Evolutionary conservation across 495 filamentous ascomycete species (phyloP).

Genomic region (Usnea hakonensis): DNA sequence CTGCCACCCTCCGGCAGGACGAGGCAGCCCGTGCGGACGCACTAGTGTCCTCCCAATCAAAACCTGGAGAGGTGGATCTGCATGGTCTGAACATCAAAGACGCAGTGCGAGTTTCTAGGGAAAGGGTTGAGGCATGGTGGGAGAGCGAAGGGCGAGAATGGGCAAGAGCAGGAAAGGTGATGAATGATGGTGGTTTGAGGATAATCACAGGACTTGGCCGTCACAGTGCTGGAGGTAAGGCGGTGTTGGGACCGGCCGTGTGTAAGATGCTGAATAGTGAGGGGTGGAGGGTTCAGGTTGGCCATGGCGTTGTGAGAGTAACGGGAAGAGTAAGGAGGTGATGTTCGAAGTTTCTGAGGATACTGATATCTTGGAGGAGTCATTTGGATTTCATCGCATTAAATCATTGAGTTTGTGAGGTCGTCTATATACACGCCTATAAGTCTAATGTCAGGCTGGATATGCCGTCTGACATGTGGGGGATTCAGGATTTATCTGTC

Average conservation of each 20-base stretch:
- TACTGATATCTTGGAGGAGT: not conserved
- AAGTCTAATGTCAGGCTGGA: not conserved
- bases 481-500: not conserved
- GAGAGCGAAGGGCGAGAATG: conserved; percentile 48
- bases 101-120: conserved; percentile 64
- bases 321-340: conserved; percentile 39
- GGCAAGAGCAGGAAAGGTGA: conserved; percentile 28
- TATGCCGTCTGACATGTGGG: not conserved
- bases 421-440: not conserved
- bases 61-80: conserved; percentile 55
- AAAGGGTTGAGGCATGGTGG: conserved; percentile 73
- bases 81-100: conserved; percentile 78
- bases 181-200: conserved; percentile 40
- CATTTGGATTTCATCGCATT: not conserved
- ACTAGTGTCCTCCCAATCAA: conserved; percentile 55
- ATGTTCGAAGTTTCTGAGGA: conserved; percentile 1
- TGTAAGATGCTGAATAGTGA: conserved; percentile 63
- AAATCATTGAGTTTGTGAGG: not conserved
- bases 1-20: conserved; percentile 31
- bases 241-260: conserved; percentile 73
- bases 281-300: conserved; percentile 73
- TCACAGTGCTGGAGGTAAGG: conserved; percentile 70
- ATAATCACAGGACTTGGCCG: conserved; percentile 75
- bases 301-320: conserved; percentile 58
- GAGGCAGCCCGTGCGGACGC: conserved; percentile 43